A percentile compares a stretch with the other conserved stretches of the same genome.
Conservation (phyloP, 139 green algal species). For the Picochlorum sp. region DNA sequence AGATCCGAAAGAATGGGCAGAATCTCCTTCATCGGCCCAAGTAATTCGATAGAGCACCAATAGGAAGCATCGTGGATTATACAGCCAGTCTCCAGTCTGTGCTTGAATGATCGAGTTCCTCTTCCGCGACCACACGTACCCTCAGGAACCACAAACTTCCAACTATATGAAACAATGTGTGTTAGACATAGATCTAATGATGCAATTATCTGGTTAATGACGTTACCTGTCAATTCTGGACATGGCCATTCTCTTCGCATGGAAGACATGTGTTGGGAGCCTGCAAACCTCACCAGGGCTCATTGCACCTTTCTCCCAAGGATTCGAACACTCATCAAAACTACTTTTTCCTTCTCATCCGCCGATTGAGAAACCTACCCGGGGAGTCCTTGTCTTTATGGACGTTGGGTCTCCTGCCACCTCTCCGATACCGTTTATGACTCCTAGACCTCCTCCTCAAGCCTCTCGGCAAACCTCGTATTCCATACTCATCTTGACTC, state of each 20-base stretch:
- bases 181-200: too few relatives aligned
- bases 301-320: not conserved
- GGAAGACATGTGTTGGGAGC: slow-evolving; percentile 64
- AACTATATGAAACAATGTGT: not conserved
- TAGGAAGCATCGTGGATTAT: slow-evolving; percentile 65
- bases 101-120: slow-evolving; percentile 48
- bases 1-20: not conserved
- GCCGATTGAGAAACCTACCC: slow-evolving; percentile 24
- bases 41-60: slow-evolving; percentile 46
- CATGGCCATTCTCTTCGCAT: slow-evolving; percentile 57
- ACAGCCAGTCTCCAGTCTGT: slow-evolving; percentile 16
- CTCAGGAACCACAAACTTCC: slow-evolving; percentile 43
- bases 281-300: not conserved
- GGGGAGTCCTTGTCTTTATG: slow-evolving; percentile 2
- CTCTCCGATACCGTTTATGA: slow-evolving; percentile 31
- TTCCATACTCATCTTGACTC: slow-evolving; percentile 15
- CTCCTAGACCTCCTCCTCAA: slow-evolving; percentile 30
- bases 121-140: slow-evolving; percentile 35
- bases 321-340: not conserved
- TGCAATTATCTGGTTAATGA: too few relatives aligned
- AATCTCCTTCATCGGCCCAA: slow-evolving; percentile 16
- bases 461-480: slow-evolving; percentile 15
- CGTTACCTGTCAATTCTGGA: too few relatives aligned
- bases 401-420: slow-evolving; percentile 25
- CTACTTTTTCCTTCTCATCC: slow-evolving; percentile 38